A percentile compares a stretch with the other conserved stretches of the same genome.
phyloP scores from a whole-genome alignment of 495 filamentous ascomycete species.

The Penicillium pancosmium region DNA sequence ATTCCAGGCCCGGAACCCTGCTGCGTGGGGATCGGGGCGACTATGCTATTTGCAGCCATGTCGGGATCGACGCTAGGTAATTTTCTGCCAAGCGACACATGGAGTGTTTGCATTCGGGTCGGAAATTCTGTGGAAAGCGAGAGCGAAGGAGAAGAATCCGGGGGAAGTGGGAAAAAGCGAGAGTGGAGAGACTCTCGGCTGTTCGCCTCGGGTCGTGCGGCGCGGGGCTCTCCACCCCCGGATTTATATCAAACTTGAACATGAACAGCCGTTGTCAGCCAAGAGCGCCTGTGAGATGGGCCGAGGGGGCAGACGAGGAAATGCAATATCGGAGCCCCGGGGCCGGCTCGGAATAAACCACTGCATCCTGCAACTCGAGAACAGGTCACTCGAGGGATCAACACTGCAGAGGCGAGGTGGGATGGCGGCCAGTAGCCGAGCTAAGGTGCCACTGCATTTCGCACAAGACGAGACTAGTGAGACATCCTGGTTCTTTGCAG shows the following conservation, averaged over 20 bases:
- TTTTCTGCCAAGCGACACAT: constrained; percentile 12
- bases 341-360: too few species aligned
- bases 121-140: too few species aligned
- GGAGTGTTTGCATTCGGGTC: too few species aligned
- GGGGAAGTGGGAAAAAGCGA: constrained; percentile 2
- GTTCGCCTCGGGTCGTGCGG: constrained; percentile 3
- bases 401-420: constrained; percentile 15
- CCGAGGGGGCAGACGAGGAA: too few species aligned
- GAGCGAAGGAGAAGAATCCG: constrained; percentile 16
- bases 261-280: too few species aligned
- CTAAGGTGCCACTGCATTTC: too few species aligned
- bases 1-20: constrained; percentile 17
- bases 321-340: too few species aligned
- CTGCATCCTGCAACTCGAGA: background rate
- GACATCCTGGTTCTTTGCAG: too few species aligned
- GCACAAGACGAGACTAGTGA: too few species aligned
- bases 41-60: constrained; percentile 27
- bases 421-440: constrained; percentile 2
- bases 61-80: constrained; percentile 18
- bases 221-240: constrained; percentile 2
- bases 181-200: constrained; percentile 6
- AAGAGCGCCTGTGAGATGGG: too few species aligned
- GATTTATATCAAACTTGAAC: background rate
- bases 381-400: constrained; percentile 13
- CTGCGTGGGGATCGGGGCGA: constrained; percentile 16